Conservation (phyloP, 2,329 filamentous ascomycete genomes). For the Trichoderma citrinoviride region DNA sequence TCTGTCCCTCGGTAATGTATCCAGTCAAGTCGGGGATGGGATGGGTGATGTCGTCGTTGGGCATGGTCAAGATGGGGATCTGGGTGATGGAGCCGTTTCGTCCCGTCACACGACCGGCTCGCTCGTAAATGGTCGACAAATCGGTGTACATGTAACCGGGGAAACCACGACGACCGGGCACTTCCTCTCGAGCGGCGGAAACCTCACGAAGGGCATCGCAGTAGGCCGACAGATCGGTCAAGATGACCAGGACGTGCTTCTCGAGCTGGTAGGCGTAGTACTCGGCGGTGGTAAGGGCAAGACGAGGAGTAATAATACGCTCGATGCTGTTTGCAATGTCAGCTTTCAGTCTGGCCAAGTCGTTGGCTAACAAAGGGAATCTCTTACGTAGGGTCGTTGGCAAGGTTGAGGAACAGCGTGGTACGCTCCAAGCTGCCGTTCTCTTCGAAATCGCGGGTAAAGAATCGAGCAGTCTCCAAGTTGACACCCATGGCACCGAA, state of each 20-base stretch:
- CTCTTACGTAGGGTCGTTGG: conserved; percentile 92
- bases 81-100: conserved; percentile 98
- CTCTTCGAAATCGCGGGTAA: conserved; percentile 97
- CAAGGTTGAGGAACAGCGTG: conserved; percentile 97
- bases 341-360: conserved; percentile 13
- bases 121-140: conserved; percentile 99
- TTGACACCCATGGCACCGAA: conserved; percentile 99
- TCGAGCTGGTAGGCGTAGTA: conserved; percentile 99
- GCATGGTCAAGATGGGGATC: conserved; percentile 98
- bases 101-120: conserved; percentile 93
- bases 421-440: conserved; percentile 97
- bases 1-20: conserved; percentile 98
- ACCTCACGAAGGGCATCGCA: conserved; percentile 99
- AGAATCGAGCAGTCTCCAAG: conserved; percentile 97
- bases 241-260: conserved; percentile 98
- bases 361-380: conserved; percentile 23
- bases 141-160: conserved; percentile 99
- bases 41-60: conserved; percentile 99
- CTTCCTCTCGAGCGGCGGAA: conserved; percentile 96
- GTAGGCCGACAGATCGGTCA: conserved; percentile 96
- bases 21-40: conserved; percentile 98
- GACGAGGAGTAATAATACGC: conserved; percentile 98
- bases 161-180: conserved; percentile 97
- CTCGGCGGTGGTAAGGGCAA: conserved; percentile 95
- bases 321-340: conserved; percentile 66